Base-by-base conservation (phyloP, 1,284 basidiomycete genomes). In the Malassezia pachydermatis region DNA sequence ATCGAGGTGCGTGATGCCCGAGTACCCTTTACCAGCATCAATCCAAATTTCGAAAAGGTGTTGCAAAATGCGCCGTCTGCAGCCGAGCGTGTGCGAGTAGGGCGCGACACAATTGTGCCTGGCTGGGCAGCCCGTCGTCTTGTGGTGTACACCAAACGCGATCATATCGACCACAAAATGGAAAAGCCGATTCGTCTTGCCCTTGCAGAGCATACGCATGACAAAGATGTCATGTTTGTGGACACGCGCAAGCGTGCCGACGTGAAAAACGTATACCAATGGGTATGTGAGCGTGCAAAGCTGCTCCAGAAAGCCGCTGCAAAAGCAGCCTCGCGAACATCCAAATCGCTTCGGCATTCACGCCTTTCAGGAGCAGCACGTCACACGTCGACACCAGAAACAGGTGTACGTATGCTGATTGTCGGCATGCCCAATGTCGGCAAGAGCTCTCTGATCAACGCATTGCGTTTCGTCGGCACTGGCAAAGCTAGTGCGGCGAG, bases 381-480 rank as follows among this genome's bases (percentile, higher is more conserved):
- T 8, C 58, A 63, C 44, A 67, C 59, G 2, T 56, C 63, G 1
- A 70, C 67, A 23, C 67, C 68, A 9, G 67, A 69, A 20, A 59
- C 57, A n/a, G 68, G 67, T 11, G 60, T 68, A 23, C 50, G 68
- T 17, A 35, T 70, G 32, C 51, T 71, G 36, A 61, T 70, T 5
- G 39, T 71, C 11, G 92, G 92, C 20, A 98, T 98, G 92, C 92
- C 92, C 4, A 98, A 98, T 70, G 89, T 96, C 34, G 94, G 94
- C 40, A 99, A 98, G 75, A 94, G 88, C 23, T 89, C 87, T 3
- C 74, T 98, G 42, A 75, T 98, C 13, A 98, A 98, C 68, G 82
- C 86, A 0, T 77, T 98, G n/a, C 79, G 94, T 34, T 82, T 83
- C 62, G 83, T 83, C 54, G 92, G 90, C 4, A 84, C 92, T 25